phyloP scores from a whole-genome alignment of 768 basidiomycete genomes.

The Dendrothele bispora region DNA sequence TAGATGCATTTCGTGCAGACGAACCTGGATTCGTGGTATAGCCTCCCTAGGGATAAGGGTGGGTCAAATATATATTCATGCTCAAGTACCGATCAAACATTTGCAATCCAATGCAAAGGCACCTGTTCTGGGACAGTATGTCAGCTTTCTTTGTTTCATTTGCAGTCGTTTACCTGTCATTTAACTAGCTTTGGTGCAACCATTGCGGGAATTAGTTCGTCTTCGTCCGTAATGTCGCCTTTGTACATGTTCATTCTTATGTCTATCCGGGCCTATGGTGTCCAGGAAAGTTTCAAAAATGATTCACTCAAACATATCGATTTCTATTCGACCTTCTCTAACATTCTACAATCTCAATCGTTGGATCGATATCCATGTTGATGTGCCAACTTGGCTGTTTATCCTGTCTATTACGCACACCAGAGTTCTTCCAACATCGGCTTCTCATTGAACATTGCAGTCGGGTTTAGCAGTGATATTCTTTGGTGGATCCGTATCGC shows the following conservation, averaged over 20 bases:
- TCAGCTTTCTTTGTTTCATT: constrained; percentile 30
- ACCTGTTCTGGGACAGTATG: constrained; percentile 23
- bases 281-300: constrained; percentile 3
- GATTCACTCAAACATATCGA: constrained; percentile 24
- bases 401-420: constrained; percentile 29
- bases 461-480: constrained; percentile 3
- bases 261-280: constrained; percentile 11
- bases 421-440: constrained; percentile 30
- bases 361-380: constrained; percentile 30
- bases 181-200: constrained; percentile 47
- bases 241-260: constrained; percentile 3
- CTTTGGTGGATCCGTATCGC: constrained; percentile 14
- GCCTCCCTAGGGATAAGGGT: constrained; percentile 64
- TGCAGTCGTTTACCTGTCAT: not conserved
- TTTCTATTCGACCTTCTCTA: constrained; percentile 22
- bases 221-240: not conserved
- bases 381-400: constrained; percentile 38
- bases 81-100: constrained; percentile 19
- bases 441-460: constrained; percentile 40
- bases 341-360: constrained; percentile 34
- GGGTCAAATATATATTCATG: constrained; percentile 23
- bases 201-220: constrained; percentile 30
- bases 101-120: constrained; percentile 16
- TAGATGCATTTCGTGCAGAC: constrained; percentile 65
- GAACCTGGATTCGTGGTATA: constrained; percentile 58